Base-by-base conservation (phyloP, 352 stramenopile genomes). In the Pythium sukuiense region DNA sequence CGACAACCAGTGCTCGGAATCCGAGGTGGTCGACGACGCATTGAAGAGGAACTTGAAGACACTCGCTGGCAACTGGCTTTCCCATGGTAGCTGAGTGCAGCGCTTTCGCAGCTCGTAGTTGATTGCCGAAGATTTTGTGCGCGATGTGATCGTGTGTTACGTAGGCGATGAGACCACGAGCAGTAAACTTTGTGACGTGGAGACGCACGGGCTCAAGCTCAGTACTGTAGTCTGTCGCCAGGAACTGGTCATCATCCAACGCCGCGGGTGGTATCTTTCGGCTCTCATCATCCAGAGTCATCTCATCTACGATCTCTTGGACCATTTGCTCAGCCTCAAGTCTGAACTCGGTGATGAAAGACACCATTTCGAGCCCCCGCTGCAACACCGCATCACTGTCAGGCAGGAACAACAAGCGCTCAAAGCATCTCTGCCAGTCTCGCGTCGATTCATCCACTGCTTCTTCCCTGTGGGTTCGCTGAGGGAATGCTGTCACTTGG, bases 21-120 rank as follows among this genome's bases (percentile, higher is more conserved):
- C 82, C 84, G 26, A 89, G 57, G 48, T 90, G 77, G 66, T 92
- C 80, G 18, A 90, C 63, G 11, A 55, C 61, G 46, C 84, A 90
- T 55, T 92, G 81, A 0, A 92, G 68, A 0, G 81, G 84, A 14
- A 90, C 24, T 39, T 71, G 41, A 18, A 85, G 69, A 1, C 37
- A 13, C 3, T 43, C 6, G 37, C 11, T n/a, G 3, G 2, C 37
- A 6, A 5, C 1, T 13, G 6, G 11, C 3, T 43, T 16, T 43
- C 13, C 12, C 37, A 43, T 43, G 11, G 70, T 45, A 3, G 66
- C 71, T 5, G 69, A 33, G 11, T 78, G 71, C 8, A 89, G 24
- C 20, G 65, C 73, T 24, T 66, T 62, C 29, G 79, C 74, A 14
- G 77, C 76, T 33, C 76, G 77, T 9, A 93, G 11, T 65, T 93